Conservation (phyloP, 1,284 basidiomycete genomes). For the Austropuccinia psidii region DNA sequence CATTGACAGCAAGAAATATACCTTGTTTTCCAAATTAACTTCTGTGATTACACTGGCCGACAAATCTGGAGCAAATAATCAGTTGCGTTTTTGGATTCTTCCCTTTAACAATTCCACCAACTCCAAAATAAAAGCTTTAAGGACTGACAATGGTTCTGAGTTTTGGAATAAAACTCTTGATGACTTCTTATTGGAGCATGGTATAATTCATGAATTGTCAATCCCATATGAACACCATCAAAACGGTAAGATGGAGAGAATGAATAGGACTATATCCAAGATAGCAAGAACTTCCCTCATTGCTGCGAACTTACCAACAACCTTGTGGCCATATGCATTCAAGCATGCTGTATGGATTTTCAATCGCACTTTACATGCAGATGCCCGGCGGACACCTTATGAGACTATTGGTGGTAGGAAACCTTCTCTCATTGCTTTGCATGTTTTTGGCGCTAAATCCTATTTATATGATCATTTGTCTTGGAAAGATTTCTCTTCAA, state of each 20-base stretch:
- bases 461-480: too few species aligned
- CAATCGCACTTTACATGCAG: not conserved
- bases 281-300: not conserved
- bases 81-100: too few species aligned
- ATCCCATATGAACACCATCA: constrained; percentile 20
- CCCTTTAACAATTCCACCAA: too few species aligned
- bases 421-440: not conserved
- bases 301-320: not conserved
- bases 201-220: not conserved
- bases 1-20: too few species aligned
- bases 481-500: too few species aligned
- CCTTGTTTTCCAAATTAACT: too few species aligned
- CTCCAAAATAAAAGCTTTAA: not conserved
- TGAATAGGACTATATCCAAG: not conserved
- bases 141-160: constrained; percentile 2
- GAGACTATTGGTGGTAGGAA: not conserved
- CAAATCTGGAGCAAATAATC: too few species aligned
- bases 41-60: too few species aligned
- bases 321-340: not conserved
- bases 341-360: not conserved
- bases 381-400: not conserved
- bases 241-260: not conserved
- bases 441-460: too few species aligned
- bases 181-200: not conserved
- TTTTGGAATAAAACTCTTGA: not conserved